Evolutionary conservation across 192 early-diverging fungal species (phyloP).

Genomic region (Tieghemiomyces parasiticus): DNA sequence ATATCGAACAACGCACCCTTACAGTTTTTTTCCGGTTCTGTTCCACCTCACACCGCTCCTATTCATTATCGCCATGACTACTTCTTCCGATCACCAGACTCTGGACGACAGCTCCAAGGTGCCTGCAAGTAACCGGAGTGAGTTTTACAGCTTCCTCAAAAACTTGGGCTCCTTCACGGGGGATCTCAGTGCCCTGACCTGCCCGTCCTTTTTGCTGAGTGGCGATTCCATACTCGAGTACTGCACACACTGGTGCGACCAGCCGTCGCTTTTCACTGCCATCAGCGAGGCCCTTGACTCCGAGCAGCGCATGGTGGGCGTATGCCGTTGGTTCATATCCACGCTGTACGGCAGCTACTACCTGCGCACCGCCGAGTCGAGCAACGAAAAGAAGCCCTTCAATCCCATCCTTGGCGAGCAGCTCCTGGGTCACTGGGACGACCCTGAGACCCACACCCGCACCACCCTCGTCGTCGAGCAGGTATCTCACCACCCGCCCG

Average conservation of each 20-base stretch:
- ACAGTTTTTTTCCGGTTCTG: too few species aligned
- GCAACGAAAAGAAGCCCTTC: slow-evolving; percentile 69
- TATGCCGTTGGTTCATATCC: slow-evolving; percentile 63
- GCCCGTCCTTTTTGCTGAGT: slow-evolving; percentile 62
- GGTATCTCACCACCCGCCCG: slow-evolving; percentile 57
- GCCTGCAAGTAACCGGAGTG: slow-evolving; percentile 41
- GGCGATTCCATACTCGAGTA: slow-evolving; percentile 70
- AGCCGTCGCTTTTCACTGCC: slow-evolving; percentile 43
- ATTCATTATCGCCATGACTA: not conserved
- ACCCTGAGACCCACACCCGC: slow-evolving; percentile 24
- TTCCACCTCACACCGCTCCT: too few species aligned
- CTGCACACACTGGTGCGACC: slow-evolving; percentile 43
- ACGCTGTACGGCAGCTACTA: slow-evolving; percentile 65
- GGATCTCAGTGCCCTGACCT: slow-evolving; percentile 63
- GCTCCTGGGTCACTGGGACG: slow-evolving; percentile 43
- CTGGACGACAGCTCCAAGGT: slow-evolving; percentile 23
- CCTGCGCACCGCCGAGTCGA: slow-evolving; percentile 47
- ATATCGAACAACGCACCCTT: too few species aligned
- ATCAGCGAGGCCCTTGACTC: slow-evolving; percentile 39
- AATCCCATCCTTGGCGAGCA: slow-evolving; percentile 55
- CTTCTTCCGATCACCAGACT: not conserved
- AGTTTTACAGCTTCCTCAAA: slow-evolving; percentile 47
- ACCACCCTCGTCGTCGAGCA: slow-evolving; percentile 48
- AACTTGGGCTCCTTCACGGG: slow-evolving; percentile 64
- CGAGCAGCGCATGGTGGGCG: slow-evolving; percentile 50